Base-by-base conservation (phyloP, 169 alveolate genomes). In the Plasmodium gaboni region DNA sequence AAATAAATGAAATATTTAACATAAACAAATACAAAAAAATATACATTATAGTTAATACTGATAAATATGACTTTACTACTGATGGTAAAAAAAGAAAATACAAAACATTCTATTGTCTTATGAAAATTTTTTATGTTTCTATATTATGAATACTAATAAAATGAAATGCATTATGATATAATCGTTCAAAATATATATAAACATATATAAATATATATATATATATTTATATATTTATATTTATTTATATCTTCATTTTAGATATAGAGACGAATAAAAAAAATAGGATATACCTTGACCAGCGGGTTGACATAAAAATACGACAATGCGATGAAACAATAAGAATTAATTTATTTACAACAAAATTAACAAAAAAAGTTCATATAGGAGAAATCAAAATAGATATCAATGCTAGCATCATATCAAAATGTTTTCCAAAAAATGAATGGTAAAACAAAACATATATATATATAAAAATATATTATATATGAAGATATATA, bases 291-390 rank as follows among this genome's bases (percentile, higher is more conserved):
- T 68, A 86, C 13, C 44, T 63, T 57, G 92, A 86, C 28, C 92
- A 86, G 24, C 19, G 92, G 22, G 70, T 72, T 24, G 92, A 70
- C 12, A 86, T 86, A 70, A 86, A 86, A 86, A 86, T 86, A 26
- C 44, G 92, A 48, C 92, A 86, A 57, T 86, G 92, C 28, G 92
- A 86, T 32, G 92, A 86, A 60, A 60, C 69, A 1, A 32, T 86
- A 65, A 61, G 63, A 19, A 59, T 86, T 17, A 71, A 86, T 64
- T 64, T 86, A 24, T 86, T 86, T 57, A 86, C 92, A 22, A 71
- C 86, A 24, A 86, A 86, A 70, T 59, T 86, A 59, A 86, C 92
- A 73, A 86, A 86, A 73, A 86, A 86, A 67, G 67, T 86, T 38
- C 92, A 86, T 67, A 71, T 86, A 22, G 92, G 92, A 13, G 61